Percentiles rank a stretch among this genome's conserved stretches.
Conservation (phyloP, 192 early-diverging fungal species). For the Linnemannia elongata region DNA sequence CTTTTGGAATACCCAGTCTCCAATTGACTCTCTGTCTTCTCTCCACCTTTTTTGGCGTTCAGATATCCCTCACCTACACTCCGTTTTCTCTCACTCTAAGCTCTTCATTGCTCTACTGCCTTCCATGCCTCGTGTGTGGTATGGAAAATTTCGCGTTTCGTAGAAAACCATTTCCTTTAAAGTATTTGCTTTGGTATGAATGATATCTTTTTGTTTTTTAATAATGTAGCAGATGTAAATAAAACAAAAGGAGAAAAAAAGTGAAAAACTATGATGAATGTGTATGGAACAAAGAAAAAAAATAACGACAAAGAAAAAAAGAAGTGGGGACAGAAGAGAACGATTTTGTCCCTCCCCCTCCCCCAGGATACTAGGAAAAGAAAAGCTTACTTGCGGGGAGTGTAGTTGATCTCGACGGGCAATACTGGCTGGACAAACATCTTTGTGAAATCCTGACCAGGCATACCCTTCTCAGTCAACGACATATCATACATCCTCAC, state of each 20-base stretch:
- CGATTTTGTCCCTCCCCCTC: too few species aligned
- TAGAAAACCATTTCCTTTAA: not conserved
- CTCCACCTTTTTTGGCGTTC: not conserved
- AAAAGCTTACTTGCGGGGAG: conserved; percentile 32
- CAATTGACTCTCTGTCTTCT: not conserved
- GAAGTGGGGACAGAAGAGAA: not conserved
- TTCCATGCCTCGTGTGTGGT: not conserved
- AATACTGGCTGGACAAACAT: conserved; percentile 91
- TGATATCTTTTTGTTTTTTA: not conserved
- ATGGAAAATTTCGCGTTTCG: not conserved
- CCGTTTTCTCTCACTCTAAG: too few species aligned
- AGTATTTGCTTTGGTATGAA: not conserved
- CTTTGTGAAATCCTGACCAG: conserved; percentile 88
- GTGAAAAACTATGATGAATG: not conserved
- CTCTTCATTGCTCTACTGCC: not conserved
- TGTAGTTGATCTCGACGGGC: conserved; percentile 63
- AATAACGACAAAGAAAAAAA: not conserved
- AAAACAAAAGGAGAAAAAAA: conserved; percentile 8
- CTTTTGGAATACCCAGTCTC: not conserved
- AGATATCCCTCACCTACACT: not conserved
- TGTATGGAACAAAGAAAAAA: conserved; percentile 1
- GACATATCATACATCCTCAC: conserved; percentile 83
- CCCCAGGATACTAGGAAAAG: not conserved
- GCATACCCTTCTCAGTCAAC: conserved; percentile 80
- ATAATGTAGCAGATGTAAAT: conserved; percentile 6